Base-by-base conservation (phyloP, 116 monocot genomes). In the Thalassia testudinum region DNA sequence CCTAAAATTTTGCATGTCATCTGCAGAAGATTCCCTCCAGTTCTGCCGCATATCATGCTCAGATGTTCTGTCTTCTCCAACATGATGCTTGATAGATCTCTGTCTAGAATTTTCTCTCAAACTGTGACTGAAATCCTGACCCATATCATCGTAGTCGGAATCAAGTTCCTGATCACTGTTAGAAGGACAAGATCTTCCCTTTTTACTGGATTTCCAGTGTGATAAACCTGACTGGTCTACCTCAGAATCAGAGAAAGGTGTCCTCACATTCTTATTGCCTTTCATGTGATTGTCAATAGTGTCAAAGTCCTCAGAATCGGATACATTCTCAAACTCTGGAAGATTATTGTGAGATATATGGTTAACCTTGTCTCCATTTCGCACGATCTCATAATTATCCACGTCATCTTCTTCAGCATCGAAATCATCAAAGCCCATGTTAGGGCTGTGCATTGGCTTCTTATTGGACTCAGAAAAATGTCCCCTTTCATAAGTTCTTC, bases 391-490 rank as follows among this genome's bases (percentile, higher is more conserved):
- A 55, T 88, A 95, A 59, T 61, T 81, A 27, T 95, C 88, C 34
- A 88, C 62, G 60, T 79, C 93, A 62, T 93, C 85, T 53, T 92
- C 83, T 63, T 83, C 92, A 57, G 87, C 93, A 65, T 95, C 88
- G 79, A 95, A 88, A 67, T 95, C 95, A 72, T 88, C 81, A 75
- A 88, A 95, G 20, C 85, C 88, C 17, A 57, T 61, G 56, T 61
- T 64, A 0, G 54, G 43, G 43, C 64, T 52, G 70, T 66, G 27
- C 17, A 27, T 15, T 26, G 30, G 21, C 43, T 55, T 68, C 24
- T 77, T 70, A 44, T 54, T 40, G 58, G 50, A 43, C n/a, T 77
- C 62, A 26, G 66, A 64, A 29, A 68, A 67, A 47, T 62, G 51
- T 59, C 63, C 56, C 0, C 54, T 54, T 61, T 61, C 70, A 43